Evolutionary conservation across 2,329 filamentous ascomycete species (phyloP).

Genomic region (Neophaeococcomyces aloes): DNA sequence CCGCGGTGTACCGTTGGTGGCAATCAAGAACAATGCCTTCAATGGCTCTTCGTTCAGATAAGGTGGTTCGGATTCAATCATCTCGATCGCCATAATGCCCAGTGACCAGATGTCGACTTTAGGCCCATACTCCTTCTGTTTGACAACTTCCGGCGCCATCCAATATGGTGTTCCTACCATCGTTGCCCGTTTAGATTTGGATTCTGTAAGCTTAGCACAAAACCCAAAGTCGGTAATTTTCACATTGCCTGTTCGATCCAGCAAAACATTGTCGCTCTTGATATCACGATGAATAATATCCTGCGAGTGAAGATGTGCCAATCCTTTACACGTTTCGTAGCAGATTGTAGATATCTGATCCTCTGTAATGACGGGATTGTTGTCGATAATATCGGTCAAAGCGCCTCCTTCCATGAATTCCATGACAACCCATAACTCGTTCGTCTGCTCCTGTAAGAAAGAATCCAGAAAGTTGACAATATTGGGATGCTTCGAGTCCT

Average conservation of each 20-base stretch:
- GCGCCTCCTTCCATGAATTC: constrained; percentile 99
- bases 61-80: constrained; percentile 97
- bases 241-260: constrained; percentile 88
- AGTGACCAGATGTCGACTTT: constrained; percentile 99
- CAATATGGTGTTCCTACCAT: constrained; percentile 99
- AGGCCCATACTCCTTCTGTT: constrained; percentile 96
- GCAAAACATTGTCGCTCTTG: constrained; percentile 95
- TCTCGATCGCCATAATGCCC: constrained; percentile 99
- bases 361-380: constrained; percentile 86
- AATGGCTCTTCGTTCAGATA: constrained; percentile 97
- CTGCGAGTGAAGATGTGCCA: constrained; percentile 88
- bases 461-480: constrained; percentile 99
- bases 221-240: constrained; percentile 99
- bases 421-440: constrained; percentile 99
- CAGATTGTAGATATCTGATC: constrained; percentile 98
- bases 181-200: constrained; percentile 91
- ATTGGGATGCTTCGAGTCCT: constrained; percentile 94
- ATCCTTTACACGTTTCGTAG: constrained; percentile 88
- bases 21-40: constrained; percentile 94
- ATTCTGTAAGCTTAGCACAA: constrained; percentile 94
- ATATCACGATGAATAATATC: constrained; percentile 99
- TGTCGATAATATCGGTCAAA: constrained; percentile 95
- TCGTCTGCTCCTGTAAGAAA: constrained; percentile 86
- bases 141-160: constrained; percentile 99
- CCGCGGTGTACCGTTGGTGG: constrained; percentile 90